Evolutionary conservation across 2,329 filamentous ascomycete genomes (phyloP), one percentile per base, ranked within the genome.

Genomic region (Chaetomiaceae sp.): DNA sequence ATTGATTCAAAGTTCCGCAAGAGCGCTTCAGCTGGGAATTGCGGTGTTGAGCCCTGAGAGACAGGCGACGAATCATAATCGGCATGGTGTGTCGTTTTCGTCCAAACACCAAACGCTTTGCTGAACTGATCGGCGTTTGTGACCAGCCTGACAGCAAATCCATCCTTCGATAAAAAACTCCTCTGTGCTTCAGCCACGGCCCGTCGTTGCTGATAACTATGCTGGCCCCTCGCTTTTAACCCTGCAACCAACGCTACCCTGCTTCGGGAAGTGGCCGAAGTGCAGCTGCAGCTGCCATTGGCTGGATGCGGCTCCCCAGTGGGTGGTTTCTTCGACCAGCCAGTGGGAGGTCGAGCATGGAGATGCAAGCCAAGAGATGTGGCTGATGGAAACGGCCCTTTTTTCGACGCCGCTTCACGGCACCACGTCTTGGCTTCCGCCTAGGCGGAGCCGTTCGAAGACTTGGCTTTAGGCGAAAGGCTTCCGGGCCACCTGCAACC

Each of bases 351-450:
- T 34, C 44, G 33, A 30, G 51, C 30, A 49, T 16, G 16, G n/a
- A 23, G 37, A 42, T 51, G 45, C 49, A 49, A 25, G 48, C 46
- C 52, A 53, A 55, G 53, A 56, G 53, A 55, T 62, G 60, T 60
- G 60, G 58, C 60, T 60, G 55, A 55, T 51, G 49, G 23, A 58
- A 62, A 60, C 56, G 56, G 56, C 55, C 58, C 60, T 59, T 60
- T 55, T 59, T 51, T 48, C 25, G 37, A 46, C 43, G 56, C 53
- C 51, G 37, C 33, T 23, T 38, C 40, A 38, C 51, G 58, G 51
- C 48, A 43, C 44, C 44, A 16, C 32, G 23, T 41, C 48, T 48
- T 51, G 53, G 53, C 48, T 51, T 36, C 48, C 33, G 42, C 47
- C 9, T 27, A 27, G 25, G 18, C 40, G 23, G 32, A 23, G 32